Evolutionary conservation across 176 grass and related monocot genomes (phyloP).

Genomic region (Dendrocalamus sinicus): DNA sequence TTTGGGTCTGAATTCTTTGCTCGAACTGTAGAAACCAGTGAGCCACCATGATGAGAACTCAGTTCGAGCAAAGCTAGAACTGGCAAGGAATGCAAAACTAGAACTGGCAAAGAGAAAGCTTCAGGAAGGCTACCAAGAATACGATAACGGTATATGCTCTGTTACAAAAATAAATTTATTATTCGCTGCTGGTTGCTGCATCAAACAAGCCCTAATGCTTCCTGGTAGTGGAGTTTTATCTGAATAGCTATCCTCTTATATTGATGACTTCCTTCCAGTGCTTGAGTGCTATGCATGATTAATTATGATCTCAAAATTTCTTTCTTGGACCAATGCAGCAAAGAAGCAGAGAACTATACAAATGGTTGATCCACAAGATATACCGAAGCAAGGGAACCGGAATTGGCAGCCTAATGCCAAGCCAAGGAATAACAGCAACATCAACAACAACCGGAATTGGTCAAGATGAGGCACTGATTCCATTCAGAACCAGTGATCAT

Average conservation of each 20-base stretch:
- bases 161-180: not conserved
- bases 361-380: slow-evolving; percentile 61
- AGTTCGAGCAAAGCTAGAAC: slow-evolving; percentile 53
- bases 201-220: not conserved
- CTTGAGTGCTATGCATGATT: not conserved
- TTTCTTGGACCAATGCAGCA: slow-evolving; percentile 47
- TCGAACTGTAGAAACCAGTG: slow-evolving; percentile 30
- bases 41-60: slow-evolving; percentile 43
- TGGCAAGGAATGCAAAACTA: slow-evolving; percentile 59
- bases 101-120: slow-evolving; percentile 64
- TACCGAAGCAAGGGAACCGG: slow-evolving; percentile 59
- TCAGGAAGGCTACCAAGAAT: slow-evolving; percentile 79
- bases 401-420: slow-evolving; percentile 47
- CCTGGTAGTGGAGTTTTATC: not conserved
- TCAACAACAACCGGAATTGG: slow-evolving; percentile 48
- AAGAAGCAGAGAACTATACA: slow-evolving; percentile 76
- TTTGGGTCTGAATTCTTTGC: not conserved
- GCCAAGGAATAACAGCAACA: slow-evolving; percentile 46
- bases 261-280: not conserved
- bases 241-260: not conserved
- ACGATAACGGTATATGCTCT: slow-evolving; percentile 54
- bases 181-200: not conserved
- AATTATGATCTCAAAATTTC: not conserved
- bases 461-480: slow-evolving; percentile 45
- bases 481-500: not conserved